phyloP scores from a whole-genome alignment of 2,329 filamentous ascomycete species.

The Bisporella sp. region DNA sequence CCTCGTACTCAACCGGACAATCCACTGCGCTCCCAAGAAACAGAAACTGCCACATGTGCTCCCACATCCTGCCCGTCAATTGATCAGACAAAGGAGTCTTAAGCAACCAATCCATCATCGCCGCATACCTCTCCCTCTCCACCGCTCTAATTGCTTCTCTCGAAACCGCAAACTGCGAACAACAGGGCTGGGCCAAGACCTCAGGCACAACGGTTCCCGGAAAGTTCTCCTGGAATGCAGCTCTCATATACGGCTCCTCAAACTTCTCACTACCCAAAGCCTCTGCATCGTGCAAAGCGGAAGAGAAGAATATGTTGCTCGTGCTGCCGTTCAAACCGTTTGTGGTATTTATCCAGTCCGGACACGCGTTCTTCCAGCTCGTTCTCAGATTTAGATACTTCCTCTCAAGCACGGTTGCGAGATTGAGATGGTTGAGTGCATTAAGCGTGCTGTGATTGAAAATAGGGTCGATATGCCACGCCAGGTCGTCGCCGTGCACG shows the following conservation, averaged over 20 bases:
- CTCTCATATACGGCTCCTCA: slow-evolving; percentile 11
- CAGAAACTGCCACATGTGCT: slow-evolving; percentile 52
- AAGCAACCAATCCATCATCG: slow-evolving; percentile 50
- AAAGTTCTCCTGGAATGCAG: slow-evolving; percentile 7
- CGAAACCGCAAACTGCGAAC: slow-evolving; percentile 57
- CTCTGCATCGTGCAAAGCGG: slow-evolving; percentile 12
- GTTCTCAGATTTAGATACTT: slow-evolving; percentile 51
- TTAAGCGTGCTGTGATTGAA: slow-evolving; percentile 28
- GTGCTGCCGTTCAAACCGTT: background rate
- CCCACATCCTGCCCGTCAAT: slow-evolving; percentile 49
- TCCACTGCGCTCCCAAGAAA: slow-evolving; percentile 8
- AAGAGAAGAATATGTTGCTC: no score
- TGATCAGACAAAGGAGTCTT: slow-evolving; percentile 44
- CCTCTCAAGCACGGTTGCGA: slow-evolving; percentile 34
- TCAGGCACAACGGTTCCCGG: slow-evolving; percentile 30
- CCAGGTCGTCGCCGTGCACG: slow-evolving; percentile 49
- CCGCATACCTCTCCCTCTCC: slow-evolving; percentile 43
- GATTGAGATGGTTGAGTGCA: slow-evolving; percentile 27
- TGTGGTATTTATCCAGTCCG: slow-evolving; percentile 41
- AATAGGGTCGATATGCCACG: slow-evolving; percentile 30
- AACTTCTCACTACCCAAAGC: slow-evolving; percentile 27
- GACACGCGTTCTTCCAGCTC: slow-evolving; percentile 47
- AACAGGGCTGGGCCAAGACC: slow-evolving; percentile 48
- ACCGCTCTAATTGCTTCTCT: slow-evolving; percentile 41
- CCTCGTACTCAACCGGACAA: slow-evolving; percentile 11